Conservation (phyloP, 148 eudicot species). For the Vaccinium myrtillus region DNA sequence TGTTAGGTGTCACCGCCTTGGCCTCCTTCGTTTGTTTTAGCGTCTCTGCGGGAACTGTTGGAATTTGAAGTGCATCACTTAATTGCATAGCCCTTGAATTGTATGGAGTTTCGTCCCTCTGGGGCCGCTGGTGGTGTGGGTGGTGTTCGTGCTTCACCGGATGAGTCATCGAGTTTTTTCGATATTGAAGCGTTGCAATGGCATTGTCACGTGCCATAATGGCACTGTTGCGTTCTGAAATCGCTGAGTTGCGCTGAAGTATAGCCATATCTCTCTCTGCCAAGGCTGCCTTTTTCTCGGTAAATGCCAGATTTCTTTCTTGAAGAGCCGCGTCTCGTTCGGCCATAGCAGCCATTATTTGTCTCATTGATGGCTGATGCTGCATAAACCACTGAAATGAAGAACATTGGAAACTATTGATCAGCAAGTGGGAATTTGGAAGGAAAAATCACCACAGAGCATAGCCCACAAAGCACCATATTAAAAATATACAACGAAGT, state of each 20-base stretch:
- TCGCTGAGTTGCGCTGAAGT: conserved; percentile 78
- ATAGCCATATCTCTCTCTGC: conserved; percentile 91
- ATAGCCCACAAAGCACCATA: background rate
- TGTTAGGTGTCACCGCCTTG: conserved; percentile 21
- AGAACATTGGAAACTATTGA: conserved; percentile 4
- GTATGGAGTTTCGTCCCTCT: conserved; percentile 45
- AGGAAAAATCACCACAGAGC: background rate
- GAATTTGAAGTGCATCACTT: conserved; percentile 37
- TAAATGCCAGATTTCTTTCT: conserved; percentile 81
- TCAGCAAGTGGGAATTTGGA: background rate
- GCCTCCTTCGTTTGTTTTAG: conserved; percentile 58
- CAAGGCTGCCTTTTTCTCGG: conserved; percentile 82
- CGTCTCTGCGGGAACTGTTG: conserved; percentile 45
- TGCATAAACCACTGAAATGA: conserved; percentile 83
- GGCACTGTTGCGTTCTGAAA: conserved; percentile 76
- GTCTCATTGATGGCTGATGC: conserved; percentile 96
- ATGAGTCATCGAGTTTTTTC: conserved; percentile 53
- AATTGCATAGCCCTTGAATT: conserved; percentile 38
- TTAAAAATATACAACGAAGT: background rate
- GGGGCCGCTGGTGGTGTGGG: conserved; percentile 42
- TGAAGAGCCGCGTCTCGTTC: conserved; percentile 95
- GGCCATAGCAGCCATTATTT: conserved; percentile 89
- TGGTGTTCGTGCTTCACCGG: conserved; percentile 69
- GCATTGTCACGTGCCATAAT: conserved; percentile 82
- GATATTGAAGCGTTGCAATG: conserved; percentile 70